Base-by-base conservation (phyloP, 371 early-diverging fungal species). In the Lichtheimia ramosa region DNA sequence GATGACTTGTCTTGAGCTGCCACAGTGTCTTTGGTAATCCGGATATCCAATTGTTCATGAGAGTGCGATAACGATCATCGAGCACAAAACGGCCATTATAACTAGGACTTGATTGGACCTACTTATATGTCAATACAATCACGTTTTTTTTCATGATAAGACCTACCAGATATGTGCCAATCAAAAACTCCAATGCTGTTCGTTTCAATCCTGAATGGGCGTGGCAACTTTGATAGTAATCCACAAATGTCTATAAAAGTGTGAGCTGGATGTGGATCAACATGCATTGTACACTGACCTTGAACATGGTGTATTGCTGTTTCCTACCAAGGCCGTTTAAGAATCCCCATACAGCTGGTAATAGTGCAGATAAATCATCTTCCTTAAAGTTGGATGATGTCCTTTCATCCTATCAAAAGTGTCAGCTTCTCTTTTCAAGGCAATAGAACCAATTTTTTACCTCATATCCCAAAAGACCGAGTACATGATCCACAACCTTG, bases 291-390 rank as follows among this genome's bases (percentile, higher is more conserved):
- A n/a, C 20, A n/a, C 34, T 15, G 50, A 73, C 80, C 59, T 70
- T 75, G 43, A 84, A 73, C 16, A 84, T 61, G 39, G 58, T 58
- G 15, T 68, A 71, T 52, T 69, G 70, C 15, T 73, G 58, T 13
- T 72, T 67, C 3, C 74, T 54, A 7, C 72, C 73, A 27, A 86
- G 58, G 58, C 79, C 79, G 61, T 85, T 85, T 60, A 86, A 59
- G 23, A 88, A 69, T 1, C 83, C 79, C 86, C 85, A 83, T 14
- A 88, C 69, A 15, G 86, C 82, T 14, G 86, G 86, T 21, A 85
- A 55, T 0, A 88, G 51, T 0, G 83, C 71, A 2, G 68, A 56
- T 21, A 88, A 57, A 61, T 85, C 75, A 43, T 83, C 80, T 8
- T 79, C 56, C 28, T 71, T 77, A 54, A 86, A 84, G 21, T 73